Base-by-base conservation (phyloP, 2,329 filamentous ascomycete genomes). In the Atkinsonella texensis region DNA sequence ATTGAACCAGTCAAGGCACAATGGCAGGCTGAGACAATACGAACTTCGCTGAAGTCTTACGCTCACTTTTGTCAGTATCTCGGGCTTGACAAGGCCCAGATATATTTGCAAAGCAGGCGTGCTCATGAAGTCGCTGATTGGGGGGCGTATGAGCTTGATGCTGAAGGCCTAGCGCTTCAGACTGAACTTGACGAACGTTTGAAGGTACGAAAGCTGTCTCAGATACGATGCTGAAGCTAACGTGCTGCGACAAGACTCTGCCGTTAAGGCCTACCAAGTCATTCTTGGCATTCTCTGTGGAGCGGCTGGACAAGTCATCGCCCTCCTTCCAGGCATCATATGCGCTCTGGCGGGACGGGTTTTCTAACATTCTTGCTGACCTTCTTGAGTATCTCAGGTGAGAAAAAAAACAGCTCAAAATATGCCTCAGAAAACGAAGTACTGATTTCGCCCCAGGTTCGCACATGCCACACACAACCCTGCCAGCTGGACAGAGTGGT, bases 381-480 rank as follows among this genome's bases (percentile, higher is more conserved):
- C 73, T 98, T 5, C 76, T 98, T 15, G 84, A 91, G 57, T 86
- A 96, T 55, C 73, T 96, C 28, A 88, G 79, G 76, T 84, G 66
- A 57, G 49, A n/a, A 4, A 5, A 11, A 18, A 32, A 4, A 40
- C 10, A 20, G 12, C 31, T 13, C 11, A 12, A 17, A 47, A 11
- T 2, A 17, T 33, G 7, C n/a, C 15, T 23, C 43, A 15, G 12
- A 32, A 28, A 5, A 33, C n/a, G 17, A 7, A 3, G 40, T 32
- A 33, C 39, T 52, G 13, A 49, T 45, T 23, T 40, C 9, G 44
- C 12, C 53, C 6, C 23, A 87, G 86, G 62, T 85, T 94, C 65
- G 90, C 91, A 0, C 91, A 97, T 69, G 87, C 89, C 1, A 90
- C 94, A 55, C 89, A 95, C 63, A 90, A 95, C 60, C 80, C 87